Base-by-base conservation (phyloP, 495 filamentous ascomycete genomes). In the Lophiostoma macrostomum region DNA sequence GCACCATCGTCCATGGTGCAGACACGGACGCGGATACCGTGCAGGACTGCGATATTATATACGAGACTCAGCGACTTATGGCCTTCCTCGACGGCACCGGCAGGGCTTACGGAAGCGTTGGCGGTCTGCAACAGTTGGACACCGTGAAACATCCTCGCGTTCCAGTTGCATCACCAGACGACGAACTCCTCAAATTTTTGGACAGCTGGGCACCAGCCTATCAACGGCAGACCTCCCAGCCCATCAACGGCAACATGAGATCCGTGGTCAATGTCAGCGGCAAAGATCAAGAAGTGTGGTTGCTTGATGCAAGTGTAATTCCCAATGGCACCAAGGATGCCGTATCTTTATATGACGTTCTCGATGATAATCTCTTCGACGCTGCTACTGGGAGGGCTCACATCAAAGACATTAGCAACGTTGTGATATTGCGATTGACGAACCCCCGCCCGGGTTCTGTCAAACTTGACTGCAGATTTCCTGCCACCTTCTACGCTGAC, bases 11-110 rank as follows among this genome's bases (percentile, higher is more conserved):
- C 13, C 60, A 76, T n/a, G 54, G 48, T 35, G 59, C 61, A 6
- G 64, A 76, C 5, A 59, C 61, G 5, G 64, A 76, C 5, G 74
- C 69, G 61, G 71, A 75, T 16, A 76, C 81, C 12, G 72, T 79
- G 5, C 18, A 40, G 4, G 45, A 65, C 13, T 20, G 53, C 2
- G 68, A 74, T 14, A 71, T 84, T 46, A 39, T 71, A 14, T 69
- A 76, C 19, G 84, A 87, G 62, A 62, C 79, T 14, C 90, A 95
- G 64, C 82, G 91, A 20, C 61, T 96, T n/a, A 80, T 95, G 70
- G 90, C 89, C 18, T 95, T 96, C 61, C 74, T 95, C 27, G 87
- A 94, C 55, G 70, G 67, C 16, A 88, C 90, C 11, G 76, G 84
- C 5, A 82, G 91, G 34, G 79, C 83, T n/a, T 96, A 94, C 67